A percentile compares a stretch with the other conserved stretches of the same genome.
Evolutionary conservation across 2,329 filamentous ascomycete species (phyloP).

Genomic region (Huntiella decipiens): DNA sequence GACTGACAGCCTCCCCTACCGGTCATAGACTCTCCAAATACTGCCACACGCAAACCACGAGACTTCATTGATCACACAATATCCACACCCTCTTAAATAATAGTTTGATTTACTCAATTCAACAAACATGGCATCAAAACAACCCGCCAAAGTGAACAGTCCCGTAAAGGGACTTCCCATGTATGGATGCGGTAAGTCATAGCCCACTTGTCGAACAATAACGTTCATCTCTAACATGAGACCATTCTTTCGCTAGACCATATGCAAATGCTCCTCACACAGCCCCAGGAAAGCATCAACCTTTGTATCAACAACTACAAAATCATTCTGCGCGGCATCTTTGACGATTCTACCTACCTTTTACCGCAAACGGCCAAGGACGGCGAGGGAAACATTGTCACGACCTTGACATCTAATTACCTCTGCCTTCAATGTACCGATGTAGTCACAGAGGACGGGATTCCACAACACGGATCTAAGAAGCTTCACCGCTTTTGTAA

Average conservation of each 20-base stretch:
- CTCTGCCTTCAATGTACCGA: conserved; percentile 55
- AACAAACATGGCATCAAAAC: neutral
- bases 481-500: conserved; percentile 59
- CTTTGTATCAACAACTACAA: conserved; percentile 55
- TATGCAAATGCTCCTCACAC: conserved; percentile 45
- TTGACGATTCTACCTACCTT: conserved; percentile 41
- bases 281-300: conserved; percentile 43
- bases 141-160: conserved; percentile 27
- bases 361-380: conserved; percentile 46
- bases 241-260: conserved; percentile 35
- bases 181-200: conserved; percentile 42
- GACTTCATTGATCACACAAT: neutral
- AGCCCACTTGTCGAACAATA: neutral
- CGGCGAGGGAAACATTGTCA: conserved; percentile 35
- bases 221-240: conserved; percentile 12
- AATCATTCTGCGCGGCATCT: conserved; percentile 49
- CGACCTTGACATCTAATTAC: conserved; percentile 48
- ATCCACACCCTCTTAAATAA: neutral
- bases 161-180: conserved; percentile 38
- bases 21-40: too few relatives aligned
- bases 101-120: too few relatives aligned
- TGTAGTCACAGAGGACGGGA: conserved; percentile 47
- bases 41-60: too few relatives aligned
- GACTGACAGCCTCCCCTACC: too few relatives aligned
- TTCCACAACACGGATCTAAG: conserved; percentile 45